phyloP scores from a whole-genome alignment of 371 early-diverging fungal genomes.

The Circinella umbellata region DNA sequence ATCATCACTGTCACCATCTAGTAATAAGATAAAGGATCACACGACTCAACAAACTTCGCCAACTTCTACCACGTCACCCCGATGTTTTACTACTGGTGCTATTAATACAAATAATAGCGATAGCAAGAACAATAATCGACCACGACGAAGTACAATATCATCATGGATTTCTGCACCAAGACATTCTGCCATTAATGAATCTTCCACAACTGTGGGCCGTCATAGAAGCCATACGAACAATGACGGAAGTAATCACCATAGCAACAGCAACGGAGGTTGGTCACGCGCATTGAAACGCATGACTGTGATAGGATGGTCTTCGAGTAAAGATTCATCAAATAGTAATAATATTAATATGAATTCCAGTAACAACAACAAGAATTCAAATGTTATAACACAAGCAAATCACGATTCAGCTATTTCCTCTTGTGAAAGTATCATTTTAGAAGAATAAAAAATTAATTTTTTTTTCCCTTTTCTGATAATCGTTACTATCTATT shows the following conservation, averaged over 20 bases:
- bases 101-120: background rate
- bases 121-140: background rate
- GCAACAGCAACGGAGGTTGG: slow-evolving; percentile 19
- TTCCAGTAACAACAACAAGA: background rate
- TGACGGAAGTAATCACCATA: background rate
- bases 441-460: background rate
- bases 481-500: too few species aligned
- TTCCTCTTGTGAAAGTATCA: slow-evolving; percentile 19
- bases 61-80: background rate
- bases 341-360: slow-evolving; percentile 4
- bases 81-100: background rate
- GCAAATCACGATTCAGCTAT: slow-evolving; percentile 20
- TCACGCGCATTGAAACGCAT: slow-evolving; percentile 31
- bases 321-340: background rate
- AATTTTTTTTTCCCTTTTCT: too few species aligned
- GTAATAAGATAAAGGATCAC: background rate
- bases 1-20: background rate
- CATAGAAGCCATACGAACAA: slow-evolving; percentile 13
- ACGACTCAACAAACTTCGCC: background rate
- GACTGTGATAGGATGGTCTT: slow-evolving; percentile 21
- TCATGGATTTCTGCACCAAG: slow-evolving; percentile 25
- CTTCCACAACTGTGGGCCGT: background rate
- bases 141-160: slow-evolving; percentile 34
- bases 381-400: background rate
- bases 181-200: slow-evolving; percentile 4